Evolutionary conservation across 331 rosid genomes (phyloP).

Genomic region (Stylosanthes scabra): DNA sequence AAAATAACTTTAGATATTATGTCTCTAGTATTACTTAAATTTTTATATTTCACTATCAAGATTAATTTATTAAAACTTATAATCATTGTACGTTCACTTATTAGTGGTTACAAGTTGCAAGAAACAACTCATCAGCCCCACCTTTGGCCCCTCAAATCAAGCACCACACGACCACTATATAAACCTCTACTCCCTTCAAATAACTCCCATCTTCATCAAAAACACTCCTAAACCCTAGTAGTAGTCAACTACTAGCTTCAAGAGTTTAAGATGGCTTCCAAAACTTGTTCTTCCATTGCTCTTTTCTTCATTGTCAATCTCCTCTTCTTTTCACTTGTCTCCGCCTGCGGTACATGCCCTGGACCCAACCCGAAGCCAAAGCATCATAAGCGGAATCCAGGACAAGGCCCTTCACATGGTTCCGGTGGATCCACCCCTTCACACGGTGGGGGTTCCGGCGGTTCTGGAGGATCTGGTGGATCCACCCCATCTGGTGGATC

Average conservation of each 20-base stretch:
- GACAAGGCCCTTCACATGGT: constrained; percentile 4
- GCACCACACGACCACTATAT: constrained; percentile 46
- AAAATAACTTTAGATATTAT: no score
- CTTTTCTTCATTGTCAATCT: constrained; percentile 67
- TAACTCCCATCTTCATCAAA: constrained; percentile 33
- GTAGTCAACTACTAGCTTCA: neutral
- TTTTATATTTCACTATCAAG: no score
- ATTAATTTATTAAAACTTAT: neutral
- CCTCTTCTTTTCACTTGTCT: constrained; percentile 61
- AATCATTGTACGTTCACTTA: constrained; percentile 2
- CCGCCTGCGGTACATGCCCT: constrained; percentile 58
- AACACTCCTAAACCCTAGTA: constrained; percentile 27
- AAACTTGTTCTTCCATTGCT: constrained; percentile 51
- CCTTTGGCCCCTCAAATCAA: neutral
- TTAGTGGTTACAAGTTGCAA: neutral
- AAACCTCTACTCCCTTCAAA: constrained; percentile 37
- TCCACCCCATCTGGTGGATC: constrained; percentile 10
- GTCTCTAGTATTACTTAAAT: no score
- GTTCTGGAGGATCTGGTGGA: neutral
- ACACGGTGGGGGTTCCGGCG: neutral
- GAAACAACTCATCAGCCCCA: constrained; percentile 27
- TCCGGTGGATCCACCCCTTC: neutral
- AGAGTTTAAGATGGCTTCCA: constrained; percentile 62
- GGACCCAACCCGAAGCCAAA: constrained; percentile 40
- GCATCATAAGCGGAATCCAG: neutral